Conservation (phyloP, 345 rosid genomes). For the Clausena lansium region DNA sequence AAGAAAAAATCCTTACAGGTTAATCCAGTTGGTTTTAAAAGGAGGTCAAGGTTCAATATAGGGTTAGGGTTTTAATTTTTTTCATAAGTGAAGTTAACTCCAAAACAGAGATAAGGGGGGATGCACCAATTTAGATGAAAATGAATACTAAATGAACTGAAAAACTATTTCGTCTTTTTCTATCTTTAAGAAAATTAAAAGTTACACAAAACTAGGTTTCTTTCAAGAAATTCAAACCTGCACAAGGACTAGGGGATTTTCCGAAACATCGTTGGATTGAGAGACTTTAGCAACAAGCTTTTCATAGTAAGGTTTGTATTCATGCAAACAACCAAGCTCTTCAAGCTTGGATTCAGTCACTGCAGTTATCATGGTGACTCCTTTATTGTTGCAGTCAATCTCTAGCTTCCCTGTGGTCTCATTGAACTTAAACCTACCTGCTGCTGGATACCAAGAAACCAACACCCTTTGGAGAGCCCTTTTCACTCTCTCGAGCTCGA, state of each 20-base stretch:
- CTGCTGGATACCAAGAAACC: constrained; percentile 24
- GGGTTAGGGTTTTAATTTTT: constrained; percentile 6
- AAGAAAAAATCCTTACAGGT: background rate
- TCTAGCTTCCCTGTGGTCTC: constrained; percentile 20
- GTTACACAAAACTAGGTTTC: background rate
- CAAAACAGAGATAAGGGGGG: background rate
- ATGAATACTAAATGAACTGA: background rate
- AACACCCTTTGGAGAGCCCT: constrained; percentile 19
- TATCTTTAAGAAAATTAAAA: background rate
- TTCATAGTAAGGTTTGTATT: constrained; percentile 22
- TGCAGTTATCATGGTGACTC: constrained; percentile 11
- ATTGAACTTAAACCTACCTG: constrained; percentile 24
- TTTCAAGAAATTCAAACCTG: constrained; percentile 19
- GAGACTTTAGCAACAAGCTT: constrained; percentile 21
- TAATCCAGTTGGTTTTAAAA: too few relatives aligned
- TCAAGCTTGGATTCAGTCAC: constrained; percentile 21
- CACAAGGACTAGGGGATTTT: constrained; percentile 19
- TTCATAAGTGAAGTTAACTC: background rate
- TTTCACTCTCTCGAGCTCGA: constrained; percentile 9
- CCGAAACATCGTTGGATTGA: constrained; percentile 5
- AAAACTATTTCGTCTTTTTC: background rate
- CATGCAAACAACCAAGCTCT: constrained; percentile 23
- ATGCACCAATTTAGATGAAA: background rate
- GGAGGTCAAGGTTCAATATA: background rate
- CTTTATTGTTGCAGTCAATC: constrained; percentile 21